Evolutionary conservation across 305 asterid species (phyloP).

Genomic region (Vinca major): DNA sequence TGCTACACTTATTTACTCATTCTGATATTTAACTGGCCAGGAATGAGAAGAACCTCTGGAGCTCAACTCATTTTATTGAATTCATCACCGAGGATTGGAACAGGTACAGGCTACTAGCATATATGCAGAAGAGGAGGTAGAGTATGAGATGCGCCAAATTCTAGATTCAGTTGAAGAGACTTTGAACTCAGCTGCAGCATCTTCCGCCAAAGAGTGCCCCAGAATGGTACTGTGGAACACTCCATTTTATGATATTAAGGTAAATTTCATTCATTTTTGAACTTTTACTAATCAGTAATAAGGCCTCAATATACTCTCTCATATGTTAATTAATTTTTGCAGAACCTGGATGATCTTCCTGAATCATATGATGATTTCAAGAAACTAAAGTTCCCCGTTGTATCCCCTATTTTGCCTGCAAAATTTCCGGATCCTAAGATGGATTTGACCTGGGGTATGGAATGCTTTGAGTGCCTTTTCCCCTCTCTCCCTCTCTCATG

Average conservation of each 20-base stretch:
- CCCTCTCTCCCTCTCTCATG: not conserved
- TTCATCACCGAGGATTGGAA: constrained; percentile 36
- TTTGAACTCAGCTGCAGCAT: constrained; percentile 25
- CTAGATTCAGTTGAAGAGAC: constrained; percentile 44
- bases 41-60: constrained; percentile 19
- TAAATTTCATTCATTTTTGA: constrained; percentile 12
- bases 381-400: constrained; percentile 43
- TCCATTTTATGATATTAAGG: constrained; percentile 62
- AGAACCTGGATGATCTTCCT: constrained; percentile 59
- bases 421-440: constrained; percentile 28
- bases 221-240: constrained; percentile 48
- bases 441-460: constrained; percentile 63
- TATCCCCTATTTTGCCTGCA: constrained; percentile 36
- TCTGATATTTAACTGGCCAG: constrained; percentile 25
- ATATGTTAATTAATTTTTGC: constrained; percentile 19
- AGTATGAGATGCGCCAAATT: constrained; percentile 46
- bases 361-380: constrained; percentile 51
- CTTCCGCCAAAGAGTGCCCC: constrained; percentile 33
- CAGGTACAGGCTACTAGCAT: constrained; percentile 65
- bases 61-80: constrained; percentile 27
- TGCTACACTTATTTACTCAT: constrained; percentile 27
- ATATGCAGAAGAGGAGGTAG: constrained; percentile 77
- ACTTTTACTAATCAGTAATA: not conserved
- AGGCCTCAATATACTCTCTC: not conserved
- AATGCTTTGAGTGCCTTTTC: not conserved